phyloP scores from a whole-genome alignment of 768 basidiomycete genomes.

The Termitomyces sp. region DNA sequence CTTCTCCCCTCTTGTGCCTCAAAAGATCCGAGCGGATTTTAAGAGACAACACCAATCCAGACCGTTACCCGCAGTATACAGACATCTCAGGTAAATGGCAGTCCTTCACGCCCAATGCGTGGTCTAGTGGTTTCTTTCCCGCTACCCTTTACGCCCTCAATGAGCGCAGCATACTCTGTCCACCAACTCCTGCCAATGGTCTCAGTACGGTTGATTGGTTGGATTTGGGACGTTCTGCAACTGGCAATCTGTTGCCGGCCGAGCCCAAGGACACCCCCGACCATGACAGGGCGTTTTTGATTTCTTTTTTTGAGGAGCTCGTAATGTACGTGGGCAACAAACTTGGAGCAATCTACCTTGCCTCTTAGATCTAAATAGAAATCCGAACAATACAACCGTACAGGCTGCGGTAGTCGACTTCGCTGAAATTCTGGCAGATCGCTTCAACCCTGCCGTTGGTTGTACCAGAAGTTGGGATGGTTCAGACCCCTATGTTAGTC shows the following conservation, averaged over 20 bases:
- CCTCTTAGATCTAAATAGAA: constrained; percentile 27
- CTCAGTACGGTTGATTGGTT: constrained; percentile 52
- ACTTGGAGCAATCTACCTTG: background rate
- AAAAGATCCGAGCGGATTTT: constrained; percentile 52
- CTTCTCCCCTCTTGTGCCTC: constrained; percentile 51
- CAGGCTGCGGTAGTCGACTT: constrained; percentile 52
- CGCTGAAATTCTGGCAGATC: constrained; percentile 47
- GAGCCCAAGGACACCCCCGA: constrained; percentile 44
- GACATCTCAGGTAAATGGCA: constrained; percentile 43
- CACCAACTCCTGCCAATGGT: constrained; percentile 29
- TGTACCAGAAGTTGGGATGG: constrained; percentile 70
- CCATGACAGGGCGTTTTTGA: constrained; percentile 70
- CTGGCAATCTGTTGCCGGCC: constrained; percentile 45
- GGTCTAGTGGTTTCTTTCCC: constrained; percentile 70
- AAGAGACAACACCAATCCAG: constrained; percentile 30
- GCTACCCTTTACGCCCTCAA: constrained; percentile 55
- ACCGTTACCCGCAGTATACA: constrained; percentile 44
- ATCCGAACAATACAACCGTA: constrained; percentile 53
- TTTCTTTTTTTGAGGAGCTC: constrained; percentile 62
- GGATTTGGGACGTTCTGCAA: constrained; percentile 43
- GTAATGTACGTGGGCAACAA: constrained; percentile 39
- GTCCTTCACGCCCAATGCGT: constrained; percentile 49
- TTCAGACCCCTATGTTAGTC: constrained; percentile 44
- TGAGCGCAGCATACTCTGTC: constrained; percentile 45
- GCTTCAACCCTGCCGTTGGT: constrained; percentile 57